Conservation (phyloP, 495 filamentous ascomycete genomes). For the Tuber umbilicatum region DNA sequence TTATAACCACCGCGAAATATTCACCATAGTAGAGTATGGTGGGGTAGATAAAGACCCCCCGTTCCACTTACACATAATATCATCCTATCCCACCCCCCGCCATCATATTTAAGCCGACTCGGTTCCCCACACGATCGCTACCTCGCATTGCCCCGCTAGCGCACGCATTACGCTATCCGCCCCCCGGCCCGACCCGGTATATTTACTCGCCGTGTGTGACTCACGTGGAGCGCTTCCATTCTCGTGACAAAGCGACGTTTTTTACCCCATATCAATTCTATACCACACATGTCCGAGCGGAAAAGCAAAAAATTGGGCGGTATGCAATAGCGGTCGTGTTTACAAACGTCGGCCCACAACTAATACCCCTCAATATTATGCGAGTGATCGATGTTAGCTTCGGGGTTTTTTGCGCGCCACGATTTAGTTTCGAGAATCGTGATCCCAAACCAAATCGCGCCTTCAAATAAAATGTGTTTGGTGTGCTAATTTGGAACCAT, state of each 20-base stretch:
- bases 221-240: background rate
- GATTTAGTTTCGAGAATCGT: background rate
- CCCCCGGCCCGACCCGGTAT: background rate
- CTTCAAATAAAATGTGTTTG: background rate
- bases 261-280: too few species aligned
- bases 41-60: background rate
- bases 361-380: too few species aligned
- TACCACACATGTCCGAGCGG: too few species aligned
- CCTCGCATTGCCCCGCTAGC: background rate
- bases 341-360: too few species aligned
- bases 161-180: background rate
- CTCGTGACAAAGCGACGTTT: background rate
- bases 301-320: too few species aligned
- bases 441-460: background rate
- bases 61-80: too few species aligned
- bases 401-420: background rate
- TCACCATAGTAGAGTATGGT: background rate
- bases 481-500: background rate
- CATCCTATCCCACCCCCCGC: too few species aligned
- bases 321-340: too few species aligned
- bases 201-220: background rate
- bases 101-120: background rate
- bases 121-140: background rate
- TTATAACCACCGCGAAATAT: background rate
- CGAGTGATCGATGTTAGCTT: background rate